Conservation (phyloP, 2,329 filamentous ascomycete genomes). For the Penicillium brevicompactum region DNA sequence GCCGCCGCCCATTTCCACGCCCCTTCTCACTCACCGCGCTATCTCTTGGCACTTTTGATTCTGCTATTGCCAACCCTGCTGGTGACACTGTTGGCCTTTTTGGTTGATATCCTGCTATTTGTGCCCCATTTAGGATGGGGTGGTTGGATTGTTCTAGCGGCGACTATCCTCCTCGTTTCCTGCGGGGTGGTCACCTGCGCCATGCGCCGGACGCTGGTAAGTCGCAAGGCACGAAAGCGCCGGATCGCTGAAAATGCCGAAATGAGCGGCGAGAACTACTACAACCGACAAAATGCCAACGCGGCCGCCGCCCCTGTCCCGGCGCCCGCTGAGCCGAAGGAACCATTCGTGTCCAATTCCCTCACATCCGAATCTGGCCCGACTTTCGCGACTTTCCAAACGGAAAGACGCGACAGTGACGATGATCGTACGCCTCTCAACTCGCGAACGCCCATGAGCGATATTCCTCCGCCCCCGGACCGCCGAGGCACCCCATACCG, state of each 20-base stretch:
- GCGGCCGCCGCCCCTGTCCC: slow-evolving; percentile 28
- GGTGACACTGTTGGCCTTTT: slow-evolving; percentile 80
- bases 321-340: slow-evolving; percentile 51
- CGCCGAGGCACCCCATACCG: slow-evolving; percentile 36
- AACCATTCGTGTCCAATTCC: slow-evolving; percentile 60
- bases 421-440: slow-evolving; percentile 47
- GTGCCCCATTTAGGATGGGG: slow-evolving; percentile 93
- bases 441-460: slow-evolving; percentile 32
- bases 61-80: slow-evolving; percentile 83
- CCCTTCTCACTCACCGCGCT: slow-evolving; percentile 86
- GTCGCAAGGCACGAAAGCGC: slow-evolving; percentile 88
- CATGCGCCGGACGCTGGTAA: slow-evolving; percentile 89
- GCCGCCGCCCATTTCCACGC: slow-evolving; percentile 81
- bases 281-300: slow-evolving; percentile 61
- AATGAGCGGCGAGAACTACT: slow-evolving; percentile 95
- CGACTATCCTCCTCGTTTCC: slow-evolving; percentile 80
- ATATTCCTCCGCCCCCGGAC: slow-evolving; percentile 27
- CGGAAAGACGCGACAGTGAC: slow-evolving; percentile 35
- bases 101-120: slow-evolving; percentile 92
- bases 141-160: slow-evolving; percentile 87
- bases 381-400: slow-evolving; percentile 50
- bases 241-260: slow-evolving; percentile 91
- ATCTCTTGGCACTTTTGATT: slow-evolving; percentile 81
- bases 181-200: slow-evolving; percentile 87
- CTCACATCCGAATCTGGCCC: slow-evolving; percentile 54